Evolutionary conservation across 306 rosid species (phyloP), one percentile per base, ranked within the genome.

Genomic region (Glycine latifolia): DNA sequence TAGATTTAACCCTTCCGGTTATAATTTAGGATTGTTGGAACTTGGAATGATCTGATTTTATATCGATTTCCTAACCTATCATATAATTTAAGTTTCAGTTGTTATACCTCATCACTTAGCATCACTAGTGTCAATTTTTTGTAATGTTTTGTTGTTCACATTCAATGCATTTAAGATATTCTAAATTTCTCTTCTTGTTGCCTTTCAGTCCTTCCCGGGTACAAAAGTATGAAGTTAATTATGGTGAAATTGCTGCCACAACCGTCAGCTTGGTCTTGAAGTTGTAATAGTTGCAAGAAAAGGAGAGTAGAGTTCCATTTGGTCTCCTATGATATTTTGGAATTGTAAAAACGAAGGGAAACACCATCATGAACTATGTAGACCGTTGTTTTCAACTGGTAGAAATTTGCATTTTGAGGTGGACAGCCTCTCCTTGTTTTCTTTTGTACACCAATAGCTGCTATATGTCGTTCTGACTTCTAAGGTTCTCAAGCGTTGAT

Each of bases 181-280:
- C 70, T 77, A 20, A 80, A 47, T 52, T 17, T 59, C 6, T 6
- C 50, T n/a, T 71, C 31, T 26, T 26, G 8, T 33, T 85, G 67
- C 56, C 61, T 86, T 87, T 87, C 97, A 94, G 97, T 87, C 97
- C 76, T 88, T 92, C 91, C 85, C 86, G 81, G 91, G 91, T 67
- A 60, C 90, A 35, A 83, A 82, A 83, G 85, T 89, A 73, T 88
- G 93, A 87, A 48, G 76, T 54, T 77, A 68, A 79, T 76, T 74
- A 79, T 79, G 86, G 83, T 31, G 74, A 77, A 73, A 79, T 80
- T 62, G 87, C 82, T 46, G 80, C 84, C 14, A 44, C 77, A 83
- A 63, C 74, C 77, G 73, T 86, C 91, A 82, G 82, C 73, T 83
- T 79, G 84, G 72, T 85, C 83, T 66, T 39, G 81, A 81, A 78